Conservation (phyloP, 1,284 basidiomycete genomes). For the Lentinula novae-zelandiae region DNA sequence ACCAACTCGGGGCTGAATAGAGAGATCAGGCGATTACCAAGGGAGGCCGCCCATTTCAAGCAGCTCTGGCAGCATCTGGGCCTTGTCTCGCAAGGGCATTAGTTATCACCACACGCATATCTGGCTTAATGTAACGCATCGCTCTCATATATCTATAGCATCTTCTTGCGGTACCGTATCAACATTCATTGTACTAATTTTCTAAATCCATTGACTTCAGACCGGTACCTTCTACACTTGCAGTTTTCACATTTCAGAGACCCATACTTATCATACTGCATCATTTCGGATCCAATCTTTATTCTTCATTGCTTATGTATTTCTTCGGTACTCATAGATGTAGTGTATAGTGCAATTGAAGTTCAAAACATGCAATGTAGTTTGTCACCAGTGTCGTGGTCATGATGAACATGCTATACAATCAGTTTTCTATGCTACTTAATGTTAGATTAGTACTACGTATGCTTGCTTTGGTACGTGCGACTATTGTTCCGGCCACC, state of each 20-base stretch:
- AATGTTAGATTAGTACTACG: no score
- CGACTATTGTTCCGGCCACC: no score
- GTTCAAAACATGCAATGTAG: no score
- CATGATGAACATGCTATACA: no score
- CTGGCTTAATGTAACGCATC: slow-evolving; percentile 1
- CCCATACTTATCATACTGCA: background rate
- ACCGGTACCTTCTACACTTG: background rate
- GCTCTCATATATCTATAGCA: background rate
- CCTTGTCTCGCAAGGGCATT: background rate
- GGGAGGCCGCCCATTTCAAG: background rate
- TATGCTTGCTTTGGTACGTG: no score
- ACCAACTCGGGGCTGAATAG: background rate
- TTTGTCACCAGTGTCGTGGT: background rate
- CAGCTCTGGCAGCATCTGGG: slow-evolving; percentile 1
- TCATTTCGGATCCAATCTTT: background rate
- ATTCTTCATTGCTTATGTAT: background rate
- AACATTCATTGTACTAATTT: background rate
- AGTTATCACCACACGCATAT: background rate
- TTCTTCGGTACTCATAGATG: background rate
- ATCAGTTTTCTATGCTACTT: no score
- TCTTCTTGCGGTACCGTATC: background rate
- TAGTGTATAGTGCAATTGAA: background rate
- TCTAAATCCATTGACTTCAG: background rate
- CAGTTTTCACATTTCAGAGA: no score
- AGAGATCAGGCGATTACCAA: background rate